These are phyloP conservation scores for Coemansia sp. DNA, from an alignment of 192 early-diverging fungal genomes.

Conservation along the genomic window DNA sequence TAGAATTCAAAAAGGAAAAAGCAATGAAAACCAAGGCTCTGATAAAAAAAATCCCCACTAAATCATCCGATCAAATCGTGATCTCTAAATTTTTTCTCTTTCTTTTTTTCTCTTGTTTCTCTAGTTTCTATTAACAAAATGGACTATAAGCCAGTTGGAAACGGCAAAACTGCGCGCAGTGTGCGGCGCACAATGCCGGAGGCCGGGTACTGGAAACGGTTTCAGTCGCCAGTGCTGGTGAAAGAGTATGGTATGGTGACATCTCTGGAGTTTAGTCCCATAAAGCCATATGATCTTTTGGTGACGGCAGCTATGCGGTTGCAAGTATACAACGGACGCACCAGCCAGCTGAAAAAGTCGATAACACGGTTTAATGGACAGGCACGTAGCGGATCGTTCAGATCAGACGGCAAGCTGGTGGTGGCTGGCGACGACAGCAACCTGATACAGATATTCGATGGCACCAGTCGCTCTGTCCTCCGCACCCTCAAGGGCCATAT, in stretches of 20 bases:
- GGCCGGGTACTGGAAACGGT: slow-evolving; percentile 72
- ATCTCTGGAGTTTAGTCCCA: slow-evolving; percentile 76
- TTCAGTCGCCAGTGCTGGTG: slow-evolving; percentile 84
- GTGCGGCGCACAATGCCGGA: slow-evolving; percentile 60
- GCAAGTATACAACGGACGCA: slow-evolving; percentile 85
- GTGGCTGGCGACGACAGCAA: slow-evolving; percentile 92
- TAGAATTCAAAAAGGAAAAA: too few relatives aligned
- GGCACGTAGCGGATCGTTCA: slow-evolving; percentile 75
- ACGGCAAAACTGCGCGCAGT: slow-evolving; percentile 57
- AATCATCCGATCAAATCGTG: background rate
- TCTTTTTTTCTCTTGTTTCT: background rate
- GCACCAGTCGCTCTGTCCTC: slow-evolving; percentile 65
- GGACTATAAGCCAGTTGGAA: slow-evolving; percentile 60
- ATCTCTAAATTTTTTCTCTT: slow-evolving; percentile 14
- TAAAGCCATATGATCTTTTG: slow-evolving; percentile 82
- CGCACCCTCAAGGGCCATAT: slow-evolving; percentile 63
- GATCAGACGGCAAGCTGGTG: slow-evolving; percentile 85
- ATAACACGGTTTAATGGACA: slow-evolving; percentile 90
- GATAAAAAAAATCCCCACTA: too few relatives aligned
- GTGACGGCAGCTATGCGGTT: slow-evolving; percentile 88
- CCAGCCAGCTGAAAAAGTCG: slow-evolving; percentile 81
- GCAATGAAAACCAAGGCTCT: too few relatives aligned
- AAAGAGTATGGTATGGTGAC: slow-evolving; percentile 86
- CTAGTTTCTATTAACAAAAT: slow-evolving; percentile 9
- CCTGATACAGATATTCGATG: slow-evolving; percentile 78